Evolutionary conservation across 2,329 filamentous ascomycete genomes (phyloP), one percentile per base, ranked within the genome.

Genomic region (Scedosporium minutisporum): DNA sequence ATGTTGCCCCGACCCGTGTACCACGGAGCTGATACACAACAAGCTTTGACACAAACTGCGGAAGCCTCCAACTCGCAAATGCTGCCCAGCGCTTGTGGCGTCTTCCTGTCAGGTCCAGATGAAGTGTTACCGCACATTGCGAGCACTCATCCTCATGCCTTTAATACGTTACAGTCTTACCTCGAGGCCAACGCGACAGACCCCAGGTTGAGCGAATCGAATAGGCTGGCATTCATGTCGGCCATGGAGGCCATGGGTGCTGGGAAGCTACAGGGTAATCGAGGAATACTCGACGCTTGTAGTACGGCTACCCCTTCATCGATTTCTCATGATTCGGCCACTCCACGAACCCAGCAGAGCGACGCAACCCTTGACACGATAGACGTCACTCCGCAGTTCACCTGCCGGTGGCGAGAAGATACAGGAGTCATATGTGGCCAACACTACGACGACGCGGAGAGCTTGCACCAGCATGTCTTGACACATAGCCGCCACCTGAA

Each of bases 391-490:
- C 29, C 48, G 29, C 48, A 61, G n/a, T 71, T 69, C 55, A 63
- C 64, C 7, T 77, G 76, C 63, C 69, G 68, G 23, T 77, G 75
- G 76, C 64, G 53, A 21, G 63, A 65, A 16, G 27, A 62, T 10
- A 63, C 67, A 5, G 71, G 68, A 2, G 59, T 65, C 7, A 61
- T 72, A 9, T 78, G 76, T 61, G 69, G 68, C 7, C 65, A 69
- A 57, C 67, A 68, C 0, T 82, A 81, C 65, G 68, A 70, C 1
- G 72, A 76, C 27, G 74, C 81, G 16, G 76, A 80, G 57, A 76
- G 78, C 4, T 75, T 87, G 41, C 84, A 87, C 66, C 72, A 75
- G 21, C 85, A 87, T 68, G 78, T 83, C 64, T 69, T 76, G 10
- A 71, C 71, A 1, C 85, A 87, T 27, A 61, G 60, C 60, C 60